These are phyloP conservation scores for Xylaria hypoxylon DNA, from an alignment of 2,329 filamentous ascomycete genomes.

Conservation along the genomic window DNA sequence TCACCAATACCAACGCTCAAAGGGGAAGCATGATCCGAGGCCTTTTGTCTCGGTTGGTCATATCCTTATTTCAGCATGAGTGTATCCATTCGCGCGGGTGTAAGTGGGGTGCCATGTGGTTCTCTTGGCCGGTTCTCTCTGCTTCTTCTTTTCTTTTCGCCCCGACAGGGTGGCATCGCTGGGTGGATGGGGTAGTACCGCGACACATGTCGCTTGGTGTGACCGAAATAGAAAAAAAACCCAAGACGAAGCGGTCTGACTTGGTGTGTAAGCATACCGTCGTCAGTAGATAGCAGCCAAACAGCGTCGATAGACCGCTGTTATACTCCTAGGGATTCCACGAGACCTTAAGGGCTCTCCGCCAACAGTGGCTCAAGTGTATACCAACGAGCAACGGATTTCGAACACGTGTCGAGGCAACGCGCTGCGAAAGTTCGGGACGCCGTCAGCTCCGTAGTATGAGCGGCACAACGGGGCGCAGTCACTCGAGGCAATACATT, in stretches of 20 bases:
- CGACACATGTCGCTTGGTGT: slow-evolving; percentile 1
- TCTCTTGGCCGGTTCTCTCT: slow-evolving; percentile 16
- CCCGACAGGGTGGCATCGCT: slow-evolving; percentile 25
- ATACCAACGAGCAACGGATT: neutral
- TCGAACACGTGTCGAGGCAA: slow-evolving; percentile 5
- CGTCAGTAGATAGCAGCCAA: neutral
- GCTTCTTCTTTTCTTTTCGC: slow-evolving; percentile 19
- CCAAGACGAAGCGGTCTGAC: neutral
- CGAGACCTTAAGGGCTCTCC: neutral
- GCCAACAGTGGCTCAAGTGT: neutral
- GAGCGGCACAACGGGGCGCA: slow-evolving; percentile 25
- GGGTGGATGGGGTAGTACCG: slow-evolving; percentile 15
- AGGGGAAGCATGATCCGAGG: slow-evolving; percentile 33
- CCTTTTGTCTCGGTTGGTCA: slow-evolving; percentile 21
- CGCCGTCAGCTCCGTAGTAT: slow-evolving; percentile 10
- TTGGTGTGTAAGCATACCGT: slow-evolving; percentile 4
- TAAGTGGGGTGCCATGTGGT: slow-evolving; percentile 36
- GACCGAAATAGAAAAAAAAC: slow-evolving; percentile 22
- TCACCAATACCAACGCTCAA: slow-evolving; percentile 21
- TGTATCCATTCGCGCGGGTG: slow-evolving; percentile 25
- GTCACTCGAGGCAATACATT: slow-evolving; percentile 8
- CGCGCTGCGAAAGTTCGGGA: slow-evolving; percentile 1
- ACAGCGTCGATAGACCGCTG: neutral
- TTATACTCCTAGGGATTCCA: neutral
- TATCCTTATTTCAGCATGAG: slow-evolving; percentile 24